Evolutionary conservation across 345 rosid genomes (phyloP).

Genomic region (Populus alba): DNA sequence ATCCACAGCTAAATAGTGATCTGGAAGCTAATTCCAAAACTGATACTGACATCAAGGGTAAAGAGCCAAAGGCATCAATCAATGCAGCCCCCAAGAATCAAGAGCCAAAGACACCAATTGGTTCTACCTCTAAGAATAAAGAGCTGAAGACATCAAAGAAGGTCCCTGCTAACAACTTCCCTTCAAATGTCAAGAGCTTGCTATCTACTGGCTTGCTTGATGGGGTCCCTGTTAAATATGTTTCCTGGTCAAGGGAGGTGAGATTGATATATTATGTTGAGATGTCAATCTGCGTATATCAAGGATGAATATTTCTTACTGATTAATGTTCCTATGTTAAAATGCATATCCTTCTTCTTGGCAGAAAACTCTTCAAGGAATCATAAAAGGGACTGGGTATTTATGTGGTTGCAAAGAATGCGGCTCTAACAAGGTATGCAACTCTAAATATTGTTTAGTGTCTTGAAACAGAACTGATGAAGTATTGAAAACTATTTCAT

Average conservation of each 20-base stretch:
- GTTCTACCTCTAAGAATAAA: slow-evolving; percentile 49
- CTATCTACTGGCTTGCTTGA: slow-evolving; percentile 93
- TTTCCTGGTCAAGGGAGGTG: slow-evolving; percentile 80
- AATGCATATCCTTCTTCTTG: slow-evolving; percentile 2
- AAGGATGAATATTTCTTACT: background rate
- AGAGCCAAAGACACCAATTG: slow-evolving; percentile 11
- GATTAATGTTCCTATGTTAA: background rate
- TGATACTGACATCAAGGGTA: slow-evolving; percentile 18
- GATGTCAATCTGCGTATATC: background rate
- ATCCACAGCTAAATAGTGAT: slow-evolving; percentile 19
- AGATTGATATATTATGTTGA: slow-evolving; percentile 6
- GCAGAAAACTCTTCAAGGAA: slow-evolving; percentile 67
- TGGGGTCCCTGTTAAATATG: slow-evolving; percentile 81
- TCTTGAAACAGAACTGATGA: slow-evolving; percentile 2
- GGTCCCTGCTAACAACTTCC: slow-evolving; percentile 85
- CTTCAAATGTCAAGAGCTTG: slow-evolving; percentile 88
- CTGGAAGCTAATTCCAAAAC: slow-evolving; percentile 42
- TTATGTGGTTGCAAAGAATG: slow-evolving; percentile 83
- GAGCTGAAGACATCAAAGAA: slow-evolving; percentile 54
- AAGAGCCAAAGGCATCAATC: slow-evolving; percentile 4
- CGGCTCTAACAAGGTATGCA: slow-evolving; percentile 63
- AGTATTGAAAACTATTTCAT: background rate
- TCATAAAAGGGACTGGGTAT: slow-evolving; percentile 87
- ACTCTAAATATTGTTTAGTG: background rate
- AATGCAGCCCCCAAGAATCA: slow-evolving; percentile 11